Conservation (phyloP, 768 basidiomycete species). For the Tremella fuciformis region DNA sequence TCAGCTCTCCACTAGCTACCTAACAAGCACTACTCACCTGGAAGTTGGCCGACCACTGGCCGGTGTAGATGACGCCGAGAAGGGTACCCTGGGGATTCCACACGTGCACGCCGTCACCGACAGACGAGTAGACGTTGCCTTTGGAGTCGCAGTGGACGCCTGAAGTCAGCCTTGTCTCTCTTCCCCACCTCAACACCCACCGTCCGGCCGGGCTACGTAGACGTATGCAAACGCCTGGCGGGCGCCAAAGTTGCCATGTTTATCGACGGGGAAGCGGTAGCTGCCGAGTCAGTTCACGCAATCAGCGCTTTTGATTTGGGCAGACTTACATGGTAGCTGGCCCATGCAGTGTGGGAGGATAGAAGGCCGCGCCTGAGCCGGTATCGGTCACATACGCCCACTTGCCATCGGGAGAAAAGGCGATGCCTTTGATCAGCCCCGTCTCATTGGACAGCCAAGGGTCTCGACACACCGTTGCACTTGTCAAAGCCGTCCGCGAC, state of each 20-base stretch:
- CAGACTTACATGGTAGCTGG: conserved; percentile 67
- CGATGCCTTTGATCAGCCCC: conserved; percentile 55
- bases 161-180: conserved; percentile 7
- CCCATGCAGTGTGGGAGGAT: conserved; percentile 51
- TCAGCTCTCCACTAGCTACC: background rate
- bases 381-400: conserved; percentile 61
- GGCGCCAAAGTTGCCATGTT: conserved; percentile 36
- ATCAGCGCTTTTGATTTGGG: background rate
- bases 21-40: conserved; percentile 7
- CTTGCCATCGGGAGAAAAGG: conserved; percentile 65
- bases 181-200: conserved; percentile 5
- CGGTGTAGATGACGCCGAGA: conserved; percentile 49
- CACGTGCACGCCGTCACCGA: conserved; percentile 46
- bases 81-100: conserved; percentile 42
- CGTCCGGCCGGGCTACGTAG: conserved; percentile 34
- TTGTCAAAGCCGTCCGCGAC: conserved; percentile 74
- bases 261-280: conserved; percentile 44
- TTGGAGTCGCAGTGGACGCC: conserved; percentile 42
- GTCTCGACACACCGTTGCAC: conserved; percentile 58
- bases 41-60: conserved; percentile 42
- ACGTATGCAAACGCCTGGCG: conserved; percentile 44
- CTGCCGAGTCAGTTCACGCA: conserved; percentile 15
- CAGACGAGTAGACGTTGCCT: conserved; percentile 46
- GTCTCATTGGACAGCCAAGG: background rate
- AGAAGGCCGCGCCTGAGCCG: conserved; percentile 25